Evolutionary conservation across 495 filamentous ascomycete species (phyloP), one percentile per base, ranked within the genome.

Genomic region (Tuber magnatum): DNA sequence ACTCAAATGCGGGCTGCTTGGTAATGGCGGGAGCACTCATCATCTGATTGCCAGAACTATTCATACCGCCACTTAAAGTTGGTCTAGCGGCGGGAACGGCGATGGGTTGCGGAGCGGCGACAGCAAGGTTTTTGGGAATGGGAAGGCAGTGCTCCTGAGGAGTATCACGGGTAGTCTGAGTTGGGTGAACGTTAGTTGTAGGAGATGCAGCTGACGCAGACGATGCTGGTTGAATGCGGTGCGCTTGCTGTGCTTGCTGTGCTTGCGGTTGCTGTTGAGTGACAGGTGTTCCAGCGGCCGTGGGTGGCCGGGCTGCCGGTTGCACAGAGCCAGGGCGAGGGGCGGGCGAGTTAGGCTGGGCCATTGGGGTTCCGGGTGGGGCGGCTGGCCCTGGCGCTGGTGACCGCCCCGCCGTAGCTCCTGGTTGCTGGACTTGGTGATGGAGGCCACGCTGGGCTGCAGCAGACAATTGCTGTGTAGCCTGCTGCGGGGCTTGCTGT

Each of bases 1-100:
- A 90, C 44, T 92, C 91, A 81, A 90, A 94, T 0, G 89, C 86
- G 0, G 94, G 93, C 75, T 91, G 89, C 80, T 93, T 95, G 74
- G 90, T 84, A 74, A 98, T 87, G 3, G 91, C 93, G 2, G 96
- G 94, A 80, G 97, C 94, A 41, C 90, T 88, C 88, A 97, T 91
- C 73, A 94, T 88, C 68, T 92, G 93, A 74, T 90, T 89, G 1
- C 89, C 89, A 5, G 88, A 87, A 76, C 89, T 91, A 71, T 88
- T 89, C 44, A 92, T 89, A 9, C 94, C 94, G 20, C 90, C 91
- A 51, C 89, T 89, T 46, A 92, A 85, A 1, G 94, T 94, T 28
- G 95, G 95, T 12, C 95, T 89, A 2, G 91, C 76, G 43, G 68
- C 88, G 84, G 43, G 89, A 87, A 86, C 93, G 89, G 32, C 86